phyloP scores from a whole-genome alignment of 495 filamentous ascomycete genomes.

The Daldinia concentrica region DNA sequence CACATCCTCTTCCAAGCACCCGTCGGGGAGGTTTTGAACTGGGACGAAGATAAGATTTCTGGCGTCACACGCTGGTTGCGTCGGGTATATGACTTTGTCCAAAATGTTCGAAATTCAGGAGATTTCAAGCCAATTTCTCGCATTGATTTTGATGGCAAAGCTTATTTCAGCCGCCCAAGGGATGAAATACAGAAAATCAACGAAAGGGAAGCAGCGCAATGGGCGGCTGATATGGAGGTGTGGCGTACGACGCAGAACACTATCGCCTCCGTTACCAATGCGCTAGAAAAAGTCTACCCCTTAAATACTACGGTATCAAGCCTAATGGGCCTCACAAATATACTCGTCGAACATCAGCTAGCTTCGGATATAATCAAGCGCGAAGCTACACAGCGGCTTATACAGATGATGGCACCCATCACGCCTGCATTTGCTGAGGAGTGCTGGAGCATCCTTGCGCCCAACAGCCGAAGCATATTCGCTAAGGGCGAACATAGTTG shows the following conservation, averaged over 20 bases:
- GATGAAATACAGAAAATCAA: conserved; percentile 27
- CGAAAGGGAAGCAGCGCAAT: conserved; percentile 35
- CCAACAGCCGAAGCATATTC: conserved; percentile 56
- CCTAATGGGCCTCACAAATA: conserved; percentile 80
- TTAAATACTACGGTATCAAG: conserved; percentile 86
- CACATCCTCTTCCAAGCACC: conserved; percentile 90
- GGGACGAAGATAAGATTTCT: conserved; percentile 84
- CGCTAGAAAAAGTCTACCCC: conserved; percentile 73
- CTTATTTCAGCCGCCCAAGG: conserved; percentile 45
- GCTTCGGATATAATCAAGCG: conserved; percentile 41
- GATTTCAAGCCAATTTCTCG: not conserved
- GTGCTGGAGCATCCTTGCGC: conserved; percentile 71
- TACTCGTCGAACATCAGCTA: conserved; percentile 52
- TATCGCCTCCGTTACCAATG: conserved; percentile 71
- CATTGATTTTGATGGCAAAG: conserved; percentile 29
- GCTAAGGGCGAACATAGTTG: conserved; percentile 38
- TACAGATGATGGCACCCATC: conserved; percentile 79
- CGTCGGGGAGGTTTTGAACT: conserved; percentile 82
- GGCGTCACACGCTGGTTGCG: conserved; percentile 83
- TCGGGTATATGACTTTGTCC: conserved; percentile 68
- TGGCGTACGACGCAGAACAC: conserved; percentile 72
- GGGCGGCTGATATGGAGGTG: conserved; percentile 64
- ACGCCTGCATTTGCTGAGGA: conserved; percentile 82
- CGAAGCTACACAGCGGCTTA: conserved; percentile 57
- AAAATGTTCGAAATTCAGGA: conserved; percentile 39